Conservation (phyloP, 768 basidiomycete genomes). For the Kwoniella bestiolae region DNA sequence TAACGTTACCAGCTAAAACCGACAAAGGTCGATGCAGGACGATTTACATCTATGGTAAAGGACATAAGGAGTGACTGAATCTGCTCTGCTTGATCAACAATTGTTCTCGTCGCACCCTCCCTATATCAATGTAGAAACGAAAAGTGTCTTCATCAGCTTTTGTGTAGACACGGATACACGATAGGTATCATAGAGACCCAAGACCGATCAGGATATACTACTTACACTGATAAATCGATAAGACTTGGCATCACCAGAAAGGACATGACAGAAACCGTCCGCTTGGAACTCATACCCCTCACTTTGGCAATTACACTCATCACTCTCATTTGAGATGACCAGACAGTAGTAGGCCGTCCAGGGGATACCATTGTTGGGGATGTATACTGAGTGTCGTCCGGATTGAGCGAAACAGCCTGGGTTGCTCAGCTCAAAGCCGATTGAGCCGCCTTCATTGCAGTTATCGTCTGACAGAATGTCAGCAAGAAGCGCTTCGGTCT, state of each 20-base stretch:
- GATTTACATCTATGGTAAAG: too few species aligned
- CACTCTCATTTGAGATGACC: constrained; percentile 3
- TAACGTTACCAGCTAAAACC: too few species aligned
- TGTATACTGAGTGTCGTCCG: constrained; percentile 9
- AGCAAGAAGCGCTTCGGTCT: background rate
- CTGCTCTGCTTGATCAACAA: background rate
- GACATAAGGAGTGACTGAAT: too few species aligned
- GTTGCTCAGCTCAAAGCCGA: constrained; percentile 18
- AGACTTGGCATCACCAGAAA: constrained; percentile 6
- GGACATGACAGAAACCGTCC: constrained; percentile 4
- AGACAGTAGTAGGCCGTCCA: constrained; percentile 11
- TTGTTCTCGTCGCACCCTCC: constrained; percentile 5
- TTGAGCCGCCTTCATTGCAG: constrained; percentile 23
- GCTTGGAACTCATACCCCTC: constrained; percentile 7
- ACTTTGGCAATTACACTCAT: constrained; percentile 4
- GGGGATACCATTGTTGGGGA: constrained; percentile 15
- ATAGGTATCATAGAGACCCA: too few species aligned
- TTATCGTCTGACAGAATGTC: constrained; percentile 8
- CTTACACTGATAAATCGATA: constrained; percentile 13
- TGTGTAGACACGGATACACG: too few species aligned
- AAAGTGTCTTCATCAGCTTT: too few species aligned
- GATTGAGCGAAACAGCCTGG: constrained; percentile 13
- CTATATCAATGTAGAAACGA: too few species aligned
- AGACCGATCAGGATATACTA: background rate
- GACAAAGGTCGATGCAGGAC: too few species aligned